A percentile compares a stretch with the other conserved stretches of the same genome.
Evolutionary conservation across 768 basidiomycete species (phyloP).

Genomic region (Kwoniella newhampshirensis): DNA sequence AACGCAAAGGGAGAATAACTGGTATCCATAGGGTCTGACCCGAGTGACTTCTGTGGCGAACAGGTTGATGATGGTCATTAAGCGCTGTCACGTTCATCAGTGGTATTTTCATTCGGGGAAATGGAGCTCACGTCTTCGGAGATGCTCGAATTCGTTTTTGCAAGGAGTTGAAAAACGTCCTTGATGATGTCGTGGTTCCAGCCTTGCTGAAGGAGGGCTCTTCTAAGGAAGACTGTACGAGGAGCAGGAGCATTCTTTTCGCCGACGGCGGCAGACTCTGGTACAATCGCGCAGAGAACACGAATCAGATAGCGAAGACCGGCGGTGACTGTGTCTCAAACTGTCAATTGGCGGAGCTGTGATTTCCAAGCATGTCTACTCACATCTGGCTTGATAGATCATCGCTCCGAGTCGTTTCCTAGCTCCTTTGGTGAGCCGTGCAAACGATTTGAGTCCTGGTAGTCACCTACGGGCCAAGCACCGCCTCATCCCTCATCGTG

Average conservation of each 20-base stretch:
- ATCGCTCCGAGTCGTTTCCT: neutral
- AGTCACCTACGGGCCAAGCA: no score
- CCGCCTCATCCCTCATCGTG: neutral
- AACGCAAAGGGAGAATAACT: neutral
- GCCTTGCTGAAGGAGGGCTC: neutral
- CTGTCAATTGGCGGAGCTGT: no score
- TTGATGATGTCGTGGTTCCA: neutral
- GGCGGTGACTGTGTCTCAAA: neutral
- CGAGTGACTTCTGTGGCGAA: neutral
- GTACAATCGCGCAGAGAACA: neutral
- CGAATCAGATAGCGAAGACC: neutral
- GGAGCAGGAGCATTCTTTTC: neutral
- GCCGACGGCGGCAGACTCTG: neutral
- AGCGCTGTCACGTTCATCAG: neutral
- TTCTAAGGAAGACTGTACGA: neutral
- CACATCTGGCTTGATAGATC: neutral
- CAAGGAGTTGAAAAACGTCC: neutral
- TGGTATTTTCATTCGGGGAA: neutral
- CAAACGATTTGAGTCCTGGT: no score
- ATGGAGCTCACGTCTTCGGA: constrained; percentile 1
- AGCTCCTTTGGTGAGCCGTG: neutral
- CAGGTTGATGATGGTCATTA: constrained; percentile 2
- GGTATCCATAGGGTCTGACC: neutral
- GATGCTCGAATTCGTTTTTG: no score
- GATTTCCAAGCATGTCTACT: no score